These are phyloP conservation scores for Paracorniculantispora psalliotae DNA, from an alignment of 2,329 filamentous ascomycete species.

Conservation along the genomic window DNA sequence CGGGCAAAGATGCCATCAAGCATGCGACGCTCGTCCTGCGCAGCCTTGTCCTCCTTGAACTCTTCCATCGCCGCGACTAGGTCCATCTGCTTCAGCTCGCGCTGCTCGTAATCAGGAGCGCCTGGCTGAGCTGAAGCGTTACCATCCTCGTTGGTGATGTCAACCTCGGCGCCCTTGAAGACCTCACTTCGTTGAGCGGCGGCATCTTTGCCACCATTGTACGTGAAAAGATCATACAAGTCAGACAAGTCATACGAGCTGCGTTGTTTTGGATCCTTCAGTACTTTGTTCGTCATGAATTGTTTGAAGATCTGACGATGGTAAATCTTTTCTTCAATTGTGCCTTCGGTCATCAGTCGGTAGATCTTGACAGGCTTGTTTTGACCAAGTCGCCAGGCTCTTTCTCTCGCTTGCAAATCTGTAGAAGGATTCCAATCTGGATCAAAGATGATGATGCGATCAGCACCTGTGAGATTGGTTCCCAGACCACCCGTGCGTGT, in stretches of 20 bases:
- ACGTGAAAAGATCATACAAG: conserved; percentile 84
- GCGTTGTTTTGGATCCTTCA: conserved; percentile 89
- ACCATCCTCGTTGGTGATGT: conserved; percentile 19
- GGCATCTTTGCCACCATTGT: conserved; percentile 45
- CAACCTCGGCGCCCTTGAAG: conserved; percentile 81
- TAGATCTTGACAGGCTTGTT: conserved; percentile 95
- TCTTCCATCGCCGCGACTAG: conserved; percentile 62
- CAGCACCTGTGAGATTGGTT: conserved; percentile 89
- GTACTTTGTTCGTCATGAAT: conserved; percentile 91
- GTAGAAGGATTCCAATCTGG: conserved; percentile 99
- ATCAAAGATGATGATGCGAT: conserved; percentile 96
- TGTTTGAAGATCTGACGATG: conserved; percentile 99
- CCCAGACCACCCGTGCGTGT: conserved; percentile 94
- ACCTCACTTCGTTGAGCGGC: conserved; percentile 76
- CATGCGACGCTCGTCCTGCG: conserved; percentile 65
- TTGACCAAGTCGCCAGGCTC: conserved; percentile 93
- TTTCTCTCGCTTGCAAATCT: conserved; percentile 88
- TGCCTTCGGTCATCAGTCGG: conserved; percentile 94
- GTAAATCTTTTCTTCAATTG: conserved; percentile 98
- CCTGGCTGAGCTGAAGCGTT: conserved; percentile 1
- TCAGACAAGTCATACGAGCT: conserved; percentile 88
- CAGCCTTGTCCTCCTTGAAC: conserved; percentile 50
- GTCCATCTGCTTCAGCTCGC: conserved; percentile 47
- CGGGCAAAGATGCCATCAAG: conserved; percentile 86
- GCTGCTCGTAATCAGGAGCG: conserved; percentile 27